Evolutionary conservation across 1,284 basidiomycete species (phyloP), one percentile per base, ranked within the genome.

Genomic region (Mycena sp.): DNA sequence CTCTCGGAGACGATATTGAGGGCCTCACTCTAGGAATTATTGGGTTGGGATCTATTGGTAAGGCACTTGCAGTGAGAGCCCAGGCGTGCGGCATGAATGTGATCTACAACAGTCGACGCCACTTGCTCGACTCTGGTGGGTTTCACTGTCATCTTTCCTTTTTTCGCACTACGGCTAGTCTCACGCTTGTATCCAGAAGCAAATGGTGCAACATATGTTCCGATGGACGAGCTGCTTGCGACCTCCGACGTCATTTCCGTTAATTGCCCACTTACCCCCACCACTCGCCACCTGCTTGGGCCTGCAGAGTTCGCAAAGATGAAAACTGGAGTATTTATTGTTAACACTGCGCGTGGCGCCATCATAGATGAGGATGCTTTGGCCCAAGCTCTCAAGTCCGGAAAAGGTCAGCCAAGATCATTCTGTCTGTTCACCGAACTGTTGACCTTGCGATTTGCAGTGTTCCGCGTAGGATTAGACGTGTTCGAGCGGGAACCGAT

Each of bases 61-160:
- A 67, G 30, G 67, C 67, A 9, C 64, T 67, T 9, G 45, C 67
- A 25, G 45, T 55, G 26, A 51, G 67, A 60, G 62, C 64, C n/a
- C 61, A 67, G 43, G 67, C 67, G 29, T 69, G 67, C 35, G 68
- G 68, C 30, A 70, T 70, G 69, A 65, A 70, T 26, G 30, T 70
- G 17, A 63, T 70, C 10, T 70, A 70, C 44, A 10, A 62, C 38
- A 70, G 63, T 29, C 67, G 69, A 38, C 49, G 49, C 17, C 61
- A 59, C 1, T 44, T 68, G 17, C 29, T 58, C n/a, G 58, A 67
- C 26, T 56, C 62, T 30, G 62, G 65, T 67, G 44, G 21, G 38
- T 19, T 11, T 41, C 19, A 35, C 10, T 30, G n/a, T 28, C 28
- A 29, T 32, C 17, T 9, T 17, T 16, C 16, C 21, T 37, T 25